Evolutionary conservation across 2,329 filamentous ascomycete genomes (phyloP).

Genomic region (Aspergillus fumigatus): DNA sequence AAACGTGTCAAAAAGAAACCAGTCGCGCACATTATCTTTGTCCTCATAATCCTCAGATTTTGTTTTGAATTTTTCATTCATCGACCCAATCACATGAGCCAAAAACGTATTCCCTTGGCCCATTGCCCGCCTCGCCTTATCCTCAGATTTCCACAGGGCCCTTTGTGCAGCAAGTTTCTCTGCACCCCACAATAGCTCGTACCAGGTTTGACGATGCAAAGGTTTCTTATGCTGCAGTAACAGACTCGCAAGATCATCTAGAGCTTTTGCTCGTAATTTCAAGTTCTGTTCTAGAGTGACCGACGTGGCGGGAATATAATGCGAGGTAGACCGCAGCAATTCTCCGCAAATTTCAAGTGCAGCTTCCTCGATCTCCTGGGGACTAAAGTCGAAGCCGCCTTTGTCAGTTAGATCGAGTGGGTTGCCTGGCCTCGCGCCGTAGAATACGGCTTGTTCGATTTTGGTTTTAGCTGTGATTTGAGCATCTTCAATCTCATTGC

Average conservation of each 20-base stretch:
- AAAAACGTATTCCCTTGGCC: constrained; percentile 66
- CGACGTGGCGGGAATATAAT: constrained; percentile 67
- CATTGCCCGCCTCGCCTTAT: constrained; percentile 58
- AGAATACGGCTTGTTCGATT: constrained; percentile 92
- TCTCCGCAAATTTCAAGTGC: constrained; percentile 75
- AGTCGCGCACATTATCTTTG: constrained; percentile 75
- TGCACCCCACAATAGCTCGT: constrained; percentile 80
- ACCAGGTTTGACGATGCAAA: constrained; percentile 65
- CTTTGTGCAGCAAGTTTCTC: constrained; percentile 82
- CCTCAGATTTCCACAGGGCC: constrained; percentile 75
- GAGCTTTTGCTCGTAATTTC: constrained; percentile 63
- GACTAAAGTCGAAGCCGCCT: constrained; percentile 61
- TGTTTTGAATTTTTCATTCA: constrained; percentile 72
- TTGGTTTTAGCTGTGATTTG: constrained; percentile 78
- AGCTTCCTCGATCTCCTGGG: constrained; percentile 68
- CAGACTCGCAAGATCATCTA: constrained; percentile 70
- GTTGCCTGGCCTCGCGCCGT: constrained; percentile 73
- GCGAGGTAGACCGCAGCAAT: constrained; percentile 71
- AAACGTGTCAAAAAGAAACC: constrained; percentile 74
- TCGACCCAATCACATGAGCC: constrained; percentile 67
- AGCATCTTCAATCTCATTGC: constrained; percentile 45
- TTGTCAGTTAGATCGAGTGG: constrained; percentile 78
- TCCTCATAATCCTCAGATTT: constrained; percentile 64
- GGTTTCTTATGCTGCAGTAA: constrained; percentile 59
- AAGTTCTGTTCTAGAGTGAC: constrained; percentile 80